Evolutionary conservation across 768 basidiomycete species (phyloP).

Genomic region (Tulasnella sp.): DNA sequence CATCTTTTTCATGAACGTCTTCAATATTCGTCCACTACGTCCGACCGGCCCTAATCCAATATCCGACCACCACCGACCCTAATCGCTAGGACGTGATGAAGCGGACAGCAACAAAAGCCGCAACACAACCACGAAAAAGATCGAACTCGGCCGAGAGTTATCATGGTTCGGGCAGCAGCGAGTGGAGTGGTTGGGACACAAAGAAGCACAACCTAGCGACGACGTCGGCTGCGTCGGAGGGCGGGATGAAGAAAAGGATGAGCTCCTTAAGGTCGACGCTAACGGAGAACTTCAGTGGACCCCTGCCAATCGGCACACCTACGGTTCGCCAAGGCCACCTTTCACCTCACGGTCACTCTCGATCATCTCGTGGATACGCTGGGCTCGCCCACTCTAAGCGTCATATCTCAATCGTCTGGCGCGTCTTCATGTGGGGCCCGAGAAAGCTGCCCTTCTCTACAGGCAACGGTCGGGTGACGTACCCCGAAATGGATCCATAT

Average conservation of each 20-base stretch:
- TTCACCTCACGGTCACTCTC: slow-evolving; percentile 32
- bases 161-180: background rate
- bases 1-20: background rate
- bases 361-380: slow-evolving; percentile 26
- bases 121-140: background rate
- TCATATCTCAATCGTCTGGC: slow-evolving; percentile 13
- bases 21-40: background rate
- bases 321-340: slow-evolving; percentile 23
- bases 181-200: background rate
- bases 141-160: background rate
- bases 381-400: slow-evolving; percentile 30
- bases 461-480: no score
- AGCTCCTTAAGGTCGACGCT: no score
- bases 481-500: no score
- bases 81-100: background rate
- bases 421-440: no score
- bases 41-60: no score
- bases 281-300: no score
- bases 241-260: background rate
- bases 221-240: background rate
- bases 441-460: no score
- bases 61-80: no score
- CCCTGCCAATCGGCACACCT: no score
- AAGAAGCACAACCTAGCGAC: background rate
- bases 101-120: no score